A percentile compares a stretch with the other conserved stretches of the same genome.
These are phyloP conservation scores for Alternaria tenuissima DNA, from an alignment of 2,329 filamentous ascomycete genomes.

Conservation along the genomic window DNA sequence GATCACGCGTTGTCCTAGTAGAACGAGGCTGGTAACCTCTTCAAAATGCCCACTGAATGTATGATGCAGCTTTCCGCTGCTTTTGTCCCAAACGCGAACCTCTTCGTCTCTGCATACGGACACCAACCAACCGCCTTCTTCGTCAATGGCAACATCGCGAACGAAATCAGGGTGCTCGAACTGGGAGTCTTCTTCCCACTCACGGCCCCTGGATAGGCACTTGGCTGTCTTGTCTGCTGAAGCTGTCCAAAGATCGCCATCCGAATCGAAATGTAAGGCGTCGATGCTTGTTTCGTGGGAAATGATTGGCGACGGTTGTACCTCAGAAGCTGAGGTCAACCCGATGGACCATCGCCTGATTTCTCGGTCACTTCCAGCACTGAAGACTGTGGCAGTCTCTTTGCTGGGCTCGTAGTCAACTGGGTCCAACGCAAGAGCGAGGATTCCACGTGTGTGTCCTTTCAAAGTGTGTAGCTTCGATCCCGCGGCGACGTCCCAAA, in stretches of 20 bases:
- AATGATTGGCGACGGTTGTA: conserved; percentile 64
- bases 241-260: conserved; percentile 87
- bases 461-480: conserved; percentile 77
- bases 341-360: conserved; percentile 79
- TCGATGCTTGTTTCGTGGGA: conserved; percentile 94
- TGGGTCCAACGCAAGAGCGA: conserved; percentile 80
- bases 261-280: conserved; percentile 74
- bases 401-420: conserved; percentile 34
- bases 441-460: conserved; percentile 79
- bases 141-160: conserved; percentile 75
- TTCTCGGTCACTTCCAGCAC: conserved; percentile 69
- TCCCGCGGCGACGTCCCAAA: conserved; percentile 79
- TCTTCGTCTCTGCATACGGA: conserved; percentile 93
- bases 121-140: conserved; percentile 77
- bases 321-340: conserved; percentile 30
- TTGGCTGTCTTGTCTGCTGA: conserved; percentile 90
- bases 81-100: conserved; percentile 85
- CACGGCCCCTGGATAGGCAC: conserved; percentile 73
- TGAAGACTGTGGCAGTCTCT: conserved; percentile 68
- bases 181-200: conserved; percentile 75
- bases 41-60: conserved; percentile 86
- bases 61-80: conserved; percentile 75
- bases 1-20: conserved; percentile 69
- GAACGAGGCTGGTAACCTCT: conserved; percentile 82
- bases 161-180: conserved; percentile 90